These are phyloP conservation scores for Serpula lacrymans DNA, from an alignment of 768 basidiomycete genomes.

Conservation along the genomic window DNA sequence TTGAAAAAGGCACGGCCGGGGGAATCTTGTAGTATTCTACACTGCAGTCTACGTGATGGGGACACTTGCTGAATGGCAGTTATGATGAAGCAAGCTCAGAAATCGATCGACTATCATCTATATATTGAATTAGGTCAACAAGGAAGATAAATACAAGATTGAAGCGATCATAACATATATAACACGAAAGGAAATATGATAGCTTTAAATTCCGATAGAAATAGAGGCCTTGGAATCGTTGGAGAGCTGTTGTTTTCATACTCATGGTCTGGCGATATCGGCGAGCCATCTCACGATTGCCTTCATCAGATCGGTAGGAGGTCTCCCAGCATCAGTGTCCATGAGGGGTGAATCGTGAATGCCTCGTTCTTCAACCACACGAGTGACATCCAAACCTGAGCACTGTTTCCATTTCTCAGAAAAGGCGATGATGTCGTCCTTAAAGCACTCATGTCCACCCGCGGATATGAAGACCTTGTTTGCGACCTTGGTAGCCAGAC, in stretches of 20 bases:
- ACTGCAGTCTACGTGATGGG: too few relatives aligned
- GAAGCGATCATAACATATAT: too few relatives aligned
- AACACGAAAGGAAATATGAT: too few relatives aligned
- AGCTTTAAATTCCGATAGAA: too few relatives aligned
- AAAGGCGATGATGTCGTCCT: not conserved
- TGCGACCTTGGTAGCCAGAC: not conserved
- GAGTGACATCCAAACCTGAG: not conserved
- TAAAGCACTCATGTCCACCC: not conserved
- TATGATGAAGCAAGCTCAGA: too few relatives aligned
- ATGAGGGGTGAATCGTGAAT: not conserved
- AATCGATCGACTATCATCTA: too few relatives aligned
- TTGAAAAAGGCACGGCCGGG: constrained; percentile 67
- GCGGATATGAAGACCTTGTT: constrained; percentile 1
- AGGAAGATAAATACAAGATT: too few relatives aligned
- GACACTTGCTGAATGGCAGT: too few relatives aligned
- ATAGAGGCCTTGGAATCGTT: too few relatives aligned
- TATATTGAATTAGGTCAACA: too few relatives aligned
- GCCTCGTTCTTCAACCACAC: not conserved
- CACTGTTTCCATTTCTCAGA: not conserved
- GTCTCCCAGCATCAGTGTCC: not conserved
- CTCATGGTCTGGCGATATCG: too few relatives aligned
- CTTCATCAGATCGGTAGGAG: not conserved
- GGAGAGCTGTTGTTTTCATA: too few relatives aligned
- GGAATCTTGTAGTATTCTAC: constrained; percentile 64
- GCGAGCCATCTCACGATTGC: not conserved